Base-by-base conservation (phyloP, 805 yeast species). In the Spathaspora hagerdaliae region DNA sequence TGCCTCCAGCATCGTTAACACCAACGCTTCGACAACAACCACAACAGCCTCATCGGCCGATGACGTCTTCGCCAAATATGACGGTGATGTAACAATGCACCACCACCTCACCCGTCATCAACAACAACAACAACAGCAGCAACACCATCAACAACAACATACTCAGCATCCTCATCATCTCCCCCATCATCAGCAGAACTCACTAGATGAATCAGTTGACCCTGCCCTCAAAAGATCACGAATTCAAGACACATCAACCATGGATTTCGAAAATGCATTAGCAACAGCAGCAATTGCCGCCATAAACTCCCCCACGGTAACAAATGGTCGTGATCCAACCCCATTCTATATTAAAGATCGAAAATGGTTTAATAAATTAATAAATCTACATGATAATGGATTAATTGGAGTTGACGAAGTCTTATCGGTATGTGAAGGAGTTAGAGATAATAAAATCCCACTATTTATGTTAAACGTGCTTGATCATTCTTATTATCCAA, bases 361-460 rank as follows among this genome's bases (percentile, higher is more conserved):
- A 10, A 60, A 61, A 38, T 67, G 73, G 73, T 65, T 67, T 48
- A 65, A 61, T 43, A 65, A 59, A 42, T 52, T 67, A 38, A 57
- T 67, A 7, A 44, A 51, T 8, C 51, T 66, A 36, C 58, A 63
- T 42, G 67, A 64, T 15, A 45, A 51, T 11, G 61, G 59, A 9
- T 55, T 52, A 33, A 45, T 67, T 2, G 57, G 56, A 6, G 55
- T 61, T 2, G 58, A 57, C 27, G 73, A 67, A 31, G 69, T 67
- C 3, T 52, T 67, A 19, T 43, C 56, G 12, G 60, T 67, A 1
- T 61, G 68, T 38, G 70, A 66, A 42, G 73, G 71, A 1, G 65
- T 67, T 1, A 52, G 71, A 39, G 73, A 67, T 44, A 61, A 60
- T n/a, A 65, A 59, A 45, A 64, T 67, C 24, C 73, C 71, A 1